Conservation (phyloP, 768 basidiomycete genomes). For the Rickenella mellea region DNA sequence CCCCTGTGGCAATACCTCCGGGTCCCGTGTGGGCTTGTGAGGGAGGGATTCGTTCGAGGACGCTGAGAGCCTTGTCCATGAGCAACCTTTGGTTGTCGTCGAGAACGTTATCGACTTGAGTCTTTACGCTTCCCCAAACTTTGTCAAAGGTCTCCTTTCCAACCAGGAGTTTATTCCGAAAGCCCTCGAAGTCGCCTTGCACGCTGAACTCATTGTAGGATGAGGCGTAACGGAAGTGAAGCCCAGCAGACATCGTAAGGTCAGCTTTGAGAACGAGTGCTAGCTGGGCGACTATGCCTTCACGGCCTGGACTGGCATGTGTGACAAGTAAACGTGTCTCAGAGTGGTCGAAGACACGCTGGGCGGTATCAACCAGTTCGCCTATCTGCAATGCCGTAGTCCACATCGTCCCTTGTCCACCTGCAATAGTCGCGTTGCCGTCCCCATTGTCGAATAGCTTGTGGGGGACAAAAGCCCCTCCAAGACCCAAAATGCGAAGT, state of each 20-base stretch:
- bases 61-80: slow-evolving; percentile 81
- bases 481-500: slow-evolving; percentile 89
- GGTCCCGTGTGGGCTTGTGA: slow-evolving; percentile 34
- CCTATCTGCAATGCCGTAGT: slow-evolving; percentile 95
- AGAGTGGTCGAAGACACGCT: slow-evolving; percentile 83
- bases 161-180: slow-evolving; percentile 65
- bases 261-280: slow-evolving; percentile 89
- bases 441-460: slow-evolving; percentile 95
- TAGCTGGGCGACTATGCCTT: slow-evolving; percentile 87
- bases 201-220: slow-evolving; percentile 97
- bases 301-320: slow-evolving; percentile 86
- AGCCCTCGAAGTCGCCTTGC: slow-evolving; percentile 81
- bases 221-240: slow-evolving; percentile 95
- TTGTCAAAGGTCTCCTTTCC: slow-evolving; percentile 81
- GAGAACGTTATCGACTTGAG: slow-evolving; percentile 84
- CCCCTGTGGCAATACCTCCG: slow-evolving; percentile 43
- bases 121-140: slow-evolving; percentile 92
- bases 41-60: slow-evolving; percentile 72
- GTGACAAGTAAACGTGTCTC: slow-evolving; percentile 93
- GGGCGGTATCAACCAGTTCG: slow-evolving; percentile 94
- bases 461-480: slow-evolving; percentile 90
- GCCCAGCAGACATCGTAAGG: slow-evolving; percentile 84
- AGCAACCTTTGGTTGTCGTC: slow-evolving; percentile 84
- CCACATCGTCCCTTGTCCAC: slow-evolving; percentile 98
- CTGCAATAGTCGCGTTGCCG: slow-evolving; percentile 93